Evolutionary conservation across 768 basidiomycete genomes (phyloP).

Genomic region (Suillus paluster): DNA sequence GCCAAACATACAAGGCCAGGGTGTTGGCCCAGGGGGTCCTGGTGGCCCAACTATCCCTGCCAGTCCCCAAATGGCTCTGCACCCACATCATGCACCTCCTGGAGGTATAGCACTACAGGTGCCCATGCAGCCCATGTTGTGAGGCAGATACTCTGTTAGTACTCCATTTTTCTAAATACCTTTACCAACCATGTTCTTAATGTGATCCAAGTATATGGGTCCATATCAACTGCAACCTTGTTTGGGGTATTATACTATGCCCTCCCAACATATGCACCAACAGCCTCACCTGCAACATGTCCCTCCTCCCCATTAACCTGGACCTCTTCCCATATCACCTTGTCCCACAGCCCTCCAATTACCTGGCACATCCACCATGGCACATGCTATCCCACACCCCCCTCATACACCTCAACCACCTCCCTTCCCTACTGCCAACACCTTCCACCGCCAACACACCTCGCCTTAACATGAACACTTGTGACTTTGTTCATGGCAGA

Average conservation of each 20-base stretch:
- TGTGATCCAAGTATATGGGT: slow-evolving; percentile 45
- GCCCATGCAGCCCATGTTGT: slow-evolving; percentile 44
- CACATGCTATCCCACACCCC: slow-evolving; percentile 57
- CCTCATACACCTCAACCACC: slow-evolving; percentile 45
- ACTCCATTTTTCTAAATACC: slow-evolving; percentile 9
- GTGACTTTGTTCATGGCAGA: slow-evolving; percentile 64
- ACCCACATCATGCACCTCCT: slow-evolving; percentile 57
- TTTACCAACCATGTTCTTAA: slow-evolving; percentile 10
- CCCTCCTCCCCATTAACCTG: slow-evolving; percentile 41
- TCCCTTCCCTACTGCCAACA: slow-evolving; percentile 66
- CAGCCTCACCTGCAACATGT: slow-evolving; percentile 53
- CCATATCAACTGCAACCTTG: slow-evolving; percentile 47
- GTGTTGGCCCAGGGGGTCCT: slow-evolving; percentile 52
- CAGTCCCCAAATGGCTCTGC: slow-evolving; percentile 70
- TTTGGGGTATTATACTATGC: slow-evolving; percentile 41
- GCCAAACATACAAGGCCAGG: slow-evolving; percentile 60
- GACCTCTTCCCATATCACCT: slow-evolving; percentile 70
- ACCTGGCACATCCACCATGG: slow-evolving; percentile 70
- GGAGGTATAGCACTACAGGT: slow-evolving; percentile 53
- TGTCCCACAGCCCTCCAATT: slow-evolving; percentile 58
- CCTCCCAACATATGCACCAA: slow-evolving; percentile 36
- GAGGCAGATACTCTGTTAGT: slow-evolving; percentile 65
- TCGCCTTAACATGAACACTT: slow-evolving; percentile 21
- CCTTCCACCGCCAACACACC: slow-evolving; percentile 56
- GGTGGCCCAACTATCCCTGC: slow-evolving; percentile 55